A percentile compares a stretch with the other conserved stretches of the same genome.
Conservation (phyloP, 2,329 filamentous ascomycete genomes). For the Diaporthe sp. region DNA sequence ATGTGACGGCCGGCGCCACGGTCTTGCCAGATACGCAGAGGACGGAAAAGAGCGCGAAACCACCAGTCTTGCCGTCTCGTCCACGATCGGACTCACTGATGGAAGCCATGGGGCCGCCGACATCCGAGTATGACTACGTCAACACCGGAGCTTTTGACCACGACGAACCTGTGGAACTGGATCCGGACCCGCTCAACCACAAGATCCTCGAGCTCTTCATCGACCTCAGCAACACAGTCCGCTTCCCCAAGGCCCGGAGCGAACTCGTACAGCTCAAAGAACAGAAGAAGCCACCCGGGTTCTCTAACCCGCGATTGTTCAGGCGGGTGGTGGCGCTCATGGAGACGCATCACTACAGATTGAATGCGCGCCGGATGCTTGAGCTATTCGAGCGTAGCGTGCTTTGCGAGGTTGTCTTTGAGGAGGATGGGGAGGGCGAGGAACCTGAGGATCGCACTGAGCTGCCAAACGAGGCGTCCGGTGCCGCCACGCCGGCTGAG, state of each 20-base stretch:
- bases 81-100: slow-evolving; percentile 51
- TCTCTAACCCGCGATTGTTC: slow-evolving; percentile 82
- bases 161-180: slow-evolving; percentile 47
- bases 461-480: neutral
- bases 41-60: slow-evolving; percentile 56
- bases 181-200: slow-evolving; percentile 66
- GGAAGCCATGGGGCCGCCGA: slow-evolving; percentile 38
- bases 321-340: slow-evolving; percentile 85
- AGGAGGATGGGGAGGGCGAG: slow-evolving; percentile 66
- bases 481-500: slow-evolving; percentile 27
- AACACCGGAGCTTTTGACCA: slow-evolving; percentile 31
- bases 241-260: slow-evolving; percentile 86
- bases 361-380: slow-evolving; percentile 88
- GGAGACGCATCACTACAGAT: slow-evolving; percentile 88
- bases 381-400: slow-evolving; percentile 95
- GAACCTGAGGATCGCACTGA: slow-evolving; percentile 39
- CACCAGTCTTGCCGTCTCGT: slow-evolving; percentile 53
- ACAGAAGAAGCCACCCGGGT: slow-evolving; percentile 78
- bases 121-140: slow-evolving; percentile 25
- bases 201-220: slow-evolving; percentile 87
- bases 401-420: slow-evolving; percentile 84
- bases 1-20: slow-evolving; percentile 60
- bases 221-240: slow-evolving; percentile 91
- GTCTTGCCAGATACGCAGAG: slow-evolving; percentile 62
- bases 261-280: slow-evolving; percentile 85